Evolutionary conservation across 2,329 filamentous ascomycete species (phyloP).

Genomic region (Xylariaceae sp.): DNA sequence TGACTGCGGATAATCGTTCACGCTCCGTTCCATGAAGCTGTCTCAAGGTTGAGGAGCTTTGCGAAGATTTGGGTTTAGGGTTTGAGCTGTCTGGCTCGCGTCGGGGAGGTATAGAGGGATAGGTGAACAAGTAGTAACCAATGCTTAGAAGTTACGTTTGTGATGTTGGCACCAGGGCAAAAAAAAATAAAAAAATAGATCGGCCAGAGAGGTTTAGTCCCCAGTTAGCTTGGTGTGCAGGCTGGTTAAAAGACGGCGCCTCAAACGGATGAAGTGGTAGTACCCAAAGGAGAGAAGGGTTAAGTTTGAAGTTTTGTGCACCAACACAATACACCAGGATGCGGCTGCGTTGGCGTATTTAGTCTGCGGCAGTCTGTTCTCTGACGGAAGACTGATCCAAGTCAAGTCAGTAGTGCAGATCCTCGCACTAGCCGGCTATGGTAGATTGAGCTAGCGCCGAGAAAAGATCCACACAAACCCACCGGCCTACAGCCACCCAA

Average conservation of each 20-base stretch:
- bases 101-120: no score
- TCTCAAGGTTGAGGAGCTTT: conserved; percentile 29
- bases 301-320: conserved; percentile 25
- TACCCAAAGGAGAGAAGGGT: conserved; percentile 29
- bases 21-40: conserved; percentile 56
- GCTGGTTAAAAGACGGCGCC: conserved; percentile 21
- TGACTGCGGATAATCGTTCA: conserved; percentile 79
- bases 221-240: conserved; percentile 25
- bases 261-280: conserved; percentile 23
- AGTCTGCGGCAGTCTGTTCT: conserved; percentile 32
- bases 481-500: conserved; percentile 28
- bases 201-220: conserved; percentile 32
- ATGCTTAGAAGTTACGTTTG: conserved; percentile 25
- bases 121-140: conserved; percentile 31
- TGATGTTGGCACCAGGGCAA: conserved; percentile 32
- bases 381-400: conserved; percentile 30
- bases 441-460: conserved; percentile 29
- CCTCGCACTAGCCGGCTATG: conserved; percentile 23
- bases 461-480: conserved; percentile 24
- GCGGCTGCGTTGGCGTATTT: conserved; percentile 37
- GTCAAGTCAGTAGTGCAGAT: conserved; percentile 31
- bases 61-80: no score
- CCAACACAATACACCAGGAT: conserved; percentile 24
- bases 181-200: conserved; percentile 24
- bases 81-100: no score